A percentile compares a stretch with the other conserved stretches of the same genome.
Evolutionary conservation across 176 grass and related monocot species (phyloP).

Genomic region (Triticum monococcum): DNA sequence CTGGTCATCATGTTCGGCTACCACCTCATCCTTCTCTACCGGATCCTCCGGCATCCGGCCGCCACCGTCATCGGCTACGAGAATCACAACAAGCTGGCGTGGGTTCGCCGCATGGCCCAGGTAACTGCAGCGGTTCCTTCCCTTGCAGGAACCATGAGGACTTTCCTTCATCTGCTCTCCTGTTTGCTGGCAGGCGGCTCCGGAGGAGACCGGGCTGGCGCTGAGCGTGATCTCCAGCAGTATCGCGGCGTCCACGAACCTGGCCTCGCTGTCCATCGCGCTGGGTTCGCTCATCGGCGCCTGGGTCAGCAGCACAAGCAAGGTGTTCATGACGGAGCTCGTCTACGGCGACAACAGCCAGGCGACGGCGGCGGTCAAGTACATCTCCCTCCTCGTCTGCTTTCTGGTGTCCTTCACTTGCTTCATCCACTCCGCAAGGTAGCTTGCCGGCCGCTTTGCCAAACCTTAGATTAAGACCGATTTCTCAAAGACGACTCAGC

Average conservation of each 20-base stretch:
- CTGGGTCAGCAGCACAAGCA: slow-evolving; percentile 74
- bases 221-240: slow-evolving; percentile 81
- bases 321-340: slow-evolving; percentile 73
- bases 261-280: slow-evolving; percentile 83
- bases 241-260: slow-evolving; percentile 72
- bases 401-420: slow-evolving; percentile 89
- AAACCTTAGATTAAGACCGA: neutral
- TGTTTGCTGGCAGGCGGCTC: slow-evolving; percentile 20
- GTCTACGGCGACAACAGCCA: slow-evolving; percentile 78
- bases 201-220: slow-evolving; percentile 59
- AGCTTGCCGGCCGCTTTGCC: neutral
- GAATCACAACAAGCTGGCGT: slow-evolving; percentile 93
- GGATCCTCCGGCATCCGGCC: slow-evolving; percentile 63
- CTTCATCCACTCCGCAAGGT: slow-evolving; percentile 95
- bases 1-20: slow-evolving; percentile 69
- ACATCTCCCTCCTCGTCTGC: slow-evolving; percentile 82
- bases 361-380: slow-evolving; percentile 74
- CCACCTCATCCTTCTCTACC: slow-evolving; percentile 91
- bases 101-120: slow-evolving; percentile 73
- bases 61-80: slow-evolving; percentile 81
- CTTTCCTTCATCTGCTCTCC: neutral
- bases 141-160: neutral
- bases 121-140: neutral
- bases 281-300: slow-evolving; percentile 87
- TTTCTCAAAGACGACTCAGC: neutral